Conservation (phyloP, 331 rosid genomes). For the Telfairia occidentalis region DNA sequence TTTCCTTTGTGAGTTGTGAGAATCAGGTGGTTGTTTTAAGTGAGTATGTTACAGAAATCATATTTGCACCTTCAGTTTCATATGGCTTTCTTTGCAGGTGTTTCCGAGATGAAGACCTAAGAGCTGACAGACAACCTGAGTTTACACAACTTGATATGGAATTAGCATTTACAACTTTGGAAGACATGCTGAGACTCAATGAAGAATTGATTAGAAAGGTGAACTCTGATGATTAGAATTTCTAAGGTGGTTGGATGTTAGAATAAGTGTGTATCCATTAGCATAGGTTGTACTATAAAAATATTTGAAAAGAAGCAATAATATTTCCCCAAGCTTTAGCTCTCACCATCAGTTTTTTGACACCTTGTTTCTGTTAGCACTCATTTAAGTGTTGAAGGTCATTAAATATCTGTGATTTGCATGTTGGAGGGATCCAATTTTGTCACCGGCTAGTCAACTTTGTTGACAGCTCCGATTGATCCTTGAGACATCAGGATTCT, state of each 20-base stretch:
- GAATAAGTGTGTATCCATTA: not conserved
- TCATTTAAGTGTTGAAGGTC: not conserved
- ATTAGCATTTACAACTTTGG: conserved; percentile 83
- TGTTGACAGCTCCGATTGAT: conserved; percentile 1
- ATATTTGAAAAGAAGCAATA: not conserved
- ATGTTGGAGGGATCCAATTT: not conserved
- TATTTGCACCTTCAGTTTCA: not conserved
- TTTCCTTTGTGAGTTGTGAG: not conserved
- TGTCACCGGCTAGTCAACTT: not conserved
- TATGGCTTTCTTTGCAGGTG: conserved; percentile 37
- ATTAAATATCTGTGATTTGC: not conserved
- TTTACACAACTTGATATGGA: conserved; percentile 98
- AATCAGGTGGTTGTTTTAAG: not conserved
- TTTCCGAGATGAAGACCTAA: conserved; percentile 88
- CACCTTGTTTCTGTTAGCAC: not conserved
- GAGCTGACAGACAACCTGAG: conserved; percentile 97
- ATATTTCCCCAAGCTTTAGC: not conserved
- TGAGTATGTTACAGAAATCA: not conserved
- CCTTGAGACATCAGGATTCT: not conserved
- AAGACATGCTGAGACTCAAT: conserved; percentile 76
- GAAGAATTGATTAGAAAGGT: conserved; percentile 95
- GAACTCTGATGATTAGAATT: conserved; percentile 5
- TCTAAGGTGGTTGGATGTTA: not conserved
- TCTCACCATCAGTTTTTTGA: not conserved
- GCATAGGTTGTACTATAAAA: not conserved